Evolutionary conservation across 1,284 basidiomycete species (phyloP).

Genomic region (Moesziomyces antarcticus): DNA sequence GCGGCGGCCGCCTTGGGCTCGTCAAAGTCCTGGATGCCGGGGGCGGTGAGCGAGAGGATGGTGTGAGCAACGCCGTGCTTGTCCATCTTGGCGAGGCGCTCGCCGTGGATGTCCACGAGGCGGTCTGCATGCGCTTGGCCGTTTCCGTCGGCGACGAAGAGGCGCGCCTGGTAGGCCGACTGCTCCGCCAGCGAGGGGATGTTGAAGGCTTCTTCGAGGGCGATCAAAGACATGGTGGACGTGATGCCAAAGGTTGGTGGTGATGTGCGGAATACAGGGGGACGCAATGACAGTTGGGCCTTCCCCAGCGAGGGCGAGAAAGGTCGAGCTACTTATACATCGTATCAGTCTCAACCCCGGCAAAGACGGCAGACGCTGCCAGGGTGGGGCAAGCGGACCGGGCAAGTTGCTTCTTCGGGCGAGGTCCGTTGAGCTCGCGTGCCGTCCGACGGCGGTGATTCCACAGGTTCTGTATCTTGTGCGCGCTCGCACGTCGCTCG

Average conservation of each 20-base stretch:
- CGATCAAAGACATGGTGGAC: slow-evolving; percentile 37
- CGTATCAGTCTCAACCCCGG: no score
- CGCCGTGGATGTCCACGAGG: slow-evolving; percentile 55
- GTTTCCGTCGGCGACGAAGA: slow-evolving; percentile 47
- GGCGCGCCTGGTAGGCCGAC: slow-evolving; percentile 48
- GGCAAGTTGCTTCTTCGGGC: slow-evolving; percentile 4
- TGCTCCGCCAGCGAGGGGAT: slow-evolving; percentile 45
- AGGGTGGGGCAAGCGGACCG: no score
- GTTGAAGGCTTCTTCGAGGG: slow-evolving; percentile 51
- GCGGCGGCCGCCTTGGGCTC: slow-evolving; percentile 54
- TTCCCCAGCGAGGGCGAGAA: neutral
- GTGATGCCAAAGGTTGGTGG: neutral
- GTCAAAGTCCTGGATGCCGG: slow-evolving; percentile 61
- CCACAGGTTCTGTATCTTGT: neutral
- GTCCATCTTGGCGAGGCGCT: slow-evolving; percentile 60
- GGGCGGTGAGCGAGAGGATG: slow-evolving; percentile 60
- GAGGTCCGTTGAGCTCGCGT: slow-evolving; percentile 15
- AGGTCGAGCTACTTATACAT: slow-evolving; percentile 1
- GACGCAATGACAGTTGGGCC: neutral
- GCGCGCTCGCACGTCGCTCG: no score
- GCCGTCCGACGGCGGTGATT: slow-evolving; percentile 16
- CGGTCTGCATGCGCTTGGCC: slow-evolving; percentile 47
- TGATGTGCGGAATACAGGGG: neutral
- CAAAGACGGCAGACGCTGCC: no score
- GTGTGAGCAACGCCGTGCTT: slow-evolving; percentile 56